Evolutionary conservation across 805 yeast species (phyloP).

Genomic region (Wickerhamiella galacta): DNA sequence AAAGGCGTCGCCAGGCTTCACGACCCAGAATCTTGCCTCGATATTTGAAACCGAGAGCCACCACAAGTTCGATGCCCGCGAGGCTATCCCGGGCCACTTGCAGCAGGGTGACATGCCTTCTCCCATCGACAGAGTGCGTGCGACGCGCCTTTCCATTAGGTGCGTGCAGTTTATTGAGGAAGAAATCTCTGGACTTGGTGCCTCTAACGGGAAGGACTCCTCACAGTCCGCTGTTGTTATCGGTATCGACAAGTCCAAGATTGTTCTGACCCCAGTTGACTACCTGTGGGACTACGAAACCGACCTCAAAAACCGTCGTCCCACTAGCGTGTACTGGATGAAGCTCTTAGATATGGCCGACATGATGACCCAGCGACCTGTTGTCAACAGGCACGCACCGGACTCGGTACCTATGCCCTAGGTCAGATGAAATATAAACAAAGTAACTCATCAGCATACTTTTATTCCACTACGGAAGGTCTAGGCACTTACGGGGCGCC

Average conservation of each 20-base stretch:
- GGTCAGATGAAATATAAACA: not conserved
- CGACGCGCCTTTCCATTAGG: constrained; percentile 76
- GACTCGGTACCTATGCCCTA: not conserved
- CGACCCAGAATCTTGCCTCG: constrained; percentile 67
- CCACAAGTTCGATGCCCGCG: constrained; percentile 72
- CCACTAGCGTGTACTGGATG: constrained; percentile 76
- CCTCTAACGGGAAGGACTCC: constrained; percentile 5
- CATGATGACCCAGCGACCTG: constrained; percentile 40
- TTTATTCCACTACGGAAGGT: not conserved
- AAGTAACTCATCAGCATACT: not conserved
- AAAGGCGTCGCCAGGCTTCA: constrained; percentile 64
- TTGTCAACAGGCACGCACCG: constrained; percentile 3
- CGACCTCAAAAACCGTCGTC: constrained; percentile 63
- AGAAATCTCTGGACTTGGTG: constrained; percentile 12
- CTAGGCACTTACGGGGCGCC: too few relatives aligned
- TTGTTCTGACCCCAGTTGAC: constrained; percentile 57
- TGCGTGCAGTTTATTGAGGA: constrained; percentile 80
- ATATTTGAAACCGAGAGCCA: constrained; percentile 66
- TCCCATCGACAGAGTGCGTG: constrained; percentile 82
- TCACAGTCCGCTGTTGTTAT: constrained; percentile 39
- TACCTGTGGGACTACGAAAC: constrained; percentile 78
- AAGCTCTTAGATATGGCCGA: constrained; percentile 62
- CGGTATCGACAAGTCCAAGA: constrained; percentile 65
- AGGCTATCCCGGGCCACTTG: constrained; percentile 95
- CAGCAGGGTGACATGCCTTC: constrained; percentile 96